phyloP scores from a whole-genome alignment of 768 basidiomycete species.

The Phylloporus scabripes region DNA sequence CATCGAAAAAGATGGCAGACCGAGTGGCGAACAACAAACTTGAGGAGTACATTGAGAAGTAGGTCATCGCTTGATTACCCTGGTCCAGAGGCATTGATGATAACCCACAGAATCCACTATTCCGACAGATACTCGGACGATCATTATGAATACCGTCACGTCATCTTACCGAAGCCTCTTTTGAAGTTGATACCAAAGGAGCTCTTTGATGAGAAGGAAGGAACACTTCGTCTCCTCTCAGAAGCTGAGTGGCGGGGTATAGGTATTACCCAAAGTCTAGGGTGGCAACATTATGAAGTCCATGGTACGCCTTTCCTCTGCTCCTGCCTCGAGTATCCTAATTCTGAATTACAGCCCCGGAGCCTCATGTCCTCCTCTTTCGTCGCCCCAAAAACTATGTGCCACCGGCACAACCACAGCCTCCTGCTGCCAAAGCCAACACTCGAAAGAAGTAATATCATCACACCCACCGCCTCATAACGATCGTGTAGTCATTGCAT shows the following conservation, averaged over 20 bases:
- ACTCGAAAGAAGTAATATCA: constrained; percentile 36
- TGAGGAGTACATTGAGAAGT: constrained; percentile 81
- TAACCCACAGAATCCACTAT: constrained; percentile 66
- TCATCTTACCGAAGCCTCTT: constrained; percentile 92
- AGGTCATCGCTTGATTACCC: constrained; percentile 16
- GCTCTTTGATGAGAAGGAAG: constrained; percentile 72
- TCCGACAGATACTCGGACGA: constrained; percentile 93
- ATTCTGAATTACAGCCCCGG: constrained; percentile 55
- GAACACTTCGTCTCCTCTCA: constrained; percentile 72
- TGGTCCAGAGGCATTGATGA: constrained; percentile 15
- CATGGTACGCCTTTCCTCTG: constrained; percentile 54
- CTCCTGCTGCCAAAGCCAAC: constrained; percentile 36
- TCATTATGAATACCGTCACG: constrained; percentile 92
- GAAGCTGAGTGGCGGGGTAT: constrained; percentile 96
- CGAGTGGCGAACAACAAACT: constrained; percentile 46
- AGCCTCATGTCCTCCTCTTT: constrained; percentile 92
- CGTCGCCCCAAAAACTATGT: constrained; percentile 71
- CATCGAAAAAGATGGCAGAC: constrained; percentile 21
- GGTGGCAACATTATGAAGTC: constrained; percentile 98
- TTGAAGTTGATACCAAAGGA: constrained; percentile 90
- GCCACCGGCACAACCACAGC: constrained; percentile 44
- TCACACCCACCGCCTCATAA: constrained; percentile 2
- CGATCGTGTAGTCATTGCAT: constrained; percentile 15
- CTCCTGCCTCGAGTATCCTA: constrained; percentile 6
- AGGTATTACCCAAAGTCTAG: constrained; percentile 92